Base-by-base conservation (phyloP, 1,284 basidiomycete species). In the Rhodofomes roseus region DNA sequence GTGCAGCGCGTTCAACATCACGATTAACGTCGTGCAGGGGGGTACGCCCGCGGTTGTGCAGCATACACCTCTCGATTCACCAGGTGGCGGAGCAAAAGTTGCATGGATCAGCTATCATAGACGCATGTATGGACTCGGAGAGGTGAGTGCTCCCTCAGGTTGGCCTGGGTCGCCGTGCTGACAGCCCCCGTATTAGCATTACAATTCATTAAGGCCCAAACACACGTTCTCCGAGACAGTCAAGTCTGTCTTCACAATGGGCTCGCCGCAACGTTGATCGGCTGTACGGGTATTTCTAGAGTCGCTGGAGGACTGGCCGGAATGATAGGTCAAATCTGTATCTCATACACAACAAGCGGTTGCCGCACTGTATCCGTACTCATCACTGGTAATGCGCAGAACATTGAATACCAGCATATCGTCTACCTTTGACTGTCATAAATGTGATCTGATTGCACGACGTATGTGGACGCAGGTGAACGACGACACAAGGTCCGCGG, bases 21-120 rank as follows among this genome's bases (percentile, higher is more conserved):
- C 95, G 0, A 96, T 99, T 58, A 90, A 98, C 72, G 92, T 99
- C 57, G 81, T 98, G 20, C 97, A 99, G 72, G 84, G 86, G 1
- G 90, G 89, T 0, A 80, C 81, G 34, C 96, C 95, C 1, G 80
- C 87, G 0, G 79, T 98, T 27, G 95, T 98, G 9, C 84, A 90
- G 6, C 95, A 97, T 66, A 81, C 87, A 60, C 87, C 88, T 4
- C 66, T 70, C 71, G 71, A 72, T 37, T 66, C 68, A 31, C 66
- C 73, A 52, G 72, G 75, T 34, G 69, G 69, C 22, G 70, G 73
- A 20, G 62, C 68, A 11, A 77, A 75, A 51, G 81, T 83, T 4
- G 84, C 88, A 9, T 81, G 88, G 59, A 91, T 96, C 67, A 96
- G 93, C 68, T 97, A 95, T 73, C 95, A 97, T 73, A 82, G 92